Base-by-base conservation (phyloP, 2,329 filamentous ascomycete genomes). In the Exophiala viscosa region DNA sequence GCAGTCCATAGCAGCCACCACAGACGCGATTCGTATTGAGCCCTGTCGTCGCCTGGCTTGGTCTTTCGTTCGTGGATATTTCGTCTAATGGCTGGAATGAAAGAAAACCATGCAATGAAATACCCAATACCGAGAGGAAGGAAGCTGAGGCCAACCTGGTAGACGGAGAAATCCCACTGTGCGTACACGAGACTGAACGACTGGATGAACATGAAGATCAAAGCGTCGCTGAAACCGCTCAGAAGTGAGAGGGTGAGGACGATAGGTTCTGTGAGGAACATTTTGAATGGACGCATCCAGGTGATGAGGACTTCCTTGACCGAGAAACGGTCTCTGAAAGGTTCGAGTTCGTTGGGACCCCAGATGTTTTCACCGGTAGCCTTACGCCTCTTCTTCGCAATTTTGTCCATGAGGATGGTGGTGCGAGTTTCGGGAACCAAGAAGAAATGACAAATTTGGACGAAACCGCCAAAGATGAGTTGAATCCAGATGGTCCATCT, bases 401-500 rank as follows among this genome's bases (percentile, higher is more conserved):
- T 88, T 1, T 76, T 76, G 71, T 93, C 85, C 77, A 95, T 84
- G 74, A 93, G 78, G 55, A 90, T 80, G 3, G 85, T 89, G 0
- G 83, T 80, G 47, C 88, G 79, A 0, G 89, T 93, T 69, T 93
- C 89, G 1, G 88, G 88, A 1, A 93, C 88, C 6, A 82, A 75
- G 52, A 87, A 64, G 45, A 86, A 73, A 65, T 90, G 87, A 3
- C 87, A 64, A 3, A 80, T 14, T 65, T 91, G 87, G 2, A 89
- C 81, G 32, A 81, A 76, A 7, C 71, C 85, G 14, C 88, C 88
- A 48, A 92, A 83, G 60, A 91, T 90, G 58, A 92, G 79, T 69
- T 91, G 87, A 54, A 92, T 87, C 88, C 89, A 93, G 66, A 92
- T 90, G 49, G 78, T 82, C 86, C 86, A 90, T 59, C 80, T 78